Percentiles rank a stretch among this genome's conserved stretches.
Evolutionary conservation across 2,329 filamentous ascomycete species (phyloP).

Genomic region (Diaporthe ampelina): DNA sequence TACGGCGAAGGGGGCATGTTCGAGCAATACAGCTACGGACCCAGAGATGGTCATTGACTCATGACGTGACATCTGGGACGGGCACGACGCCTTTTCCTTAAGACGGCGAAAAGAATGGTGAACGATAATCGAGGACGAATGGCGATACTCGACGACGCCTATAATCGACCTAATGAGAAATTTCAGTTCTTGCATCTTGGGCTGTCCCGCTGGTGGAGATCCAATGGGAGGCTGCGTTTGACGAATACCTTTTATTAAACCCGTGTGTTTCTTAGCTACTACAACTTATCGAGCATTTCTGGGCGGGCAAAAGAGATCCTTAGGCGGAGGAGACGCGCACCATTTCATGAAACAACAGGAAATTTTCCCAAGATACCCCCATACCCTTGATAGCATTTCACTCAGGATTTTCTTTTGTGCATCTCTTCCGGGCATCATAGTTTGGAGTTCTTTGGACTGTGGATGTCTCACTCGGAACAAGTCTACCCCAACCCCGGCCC

Average conservation of each 20-base stretch:
- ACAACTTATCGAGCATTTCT: slow-evolving; percentile 29
- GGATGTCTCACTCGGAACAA: neutral
- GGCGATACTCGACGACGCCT: slow-evolving; percentile 14
- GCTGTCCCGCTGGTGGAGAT: slow-evolving; percentile 14
- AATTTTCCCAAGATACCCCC: slow-evolving; percentile 34
- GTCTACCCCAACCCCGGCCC: neutral
- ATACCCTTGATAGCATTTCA: slow-evolving; percentile 35
- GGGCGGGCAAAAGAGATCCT: slow-evolving; percentile 10
- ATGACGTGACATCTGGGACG: neutral
- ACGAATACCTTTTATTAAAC: slow-evolving; percentile 26
- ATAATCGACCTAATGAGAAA: slow-evolving; percentile 11
- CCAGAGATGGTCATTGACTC: slow-evolving; percentile 39
- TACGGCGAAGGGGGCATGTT: slow-evolving; percentile 40
- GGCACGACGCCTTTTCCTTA: neutral
- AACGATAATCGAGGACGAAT: neutral
- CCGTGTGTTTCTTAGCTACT: slow-evolving; percentile 15
- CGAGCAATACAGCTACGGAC: slow-evolving; percentile 36
- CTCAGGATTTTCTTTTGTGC: slow-evolving; percentile 26
- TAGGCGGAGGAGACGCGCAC: neutral
- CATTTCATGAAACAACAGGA: slow-evolving; percentile 28
- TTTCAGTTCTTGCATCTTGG: slow-evolving; percentile 21
- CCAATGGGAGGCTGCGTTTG: slow-evolving; percentile 25
- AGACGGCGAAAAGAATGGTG: too few relatives aligned
- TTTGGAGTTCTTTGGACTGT: slow-evolving; percentile 32
- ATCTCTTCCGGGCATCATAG: slow-evolving; percentile 19